Evolutionary conservation across 202 grass and related monocot species (phyloP).

Genomic region (Zizania palustris): DNA sequence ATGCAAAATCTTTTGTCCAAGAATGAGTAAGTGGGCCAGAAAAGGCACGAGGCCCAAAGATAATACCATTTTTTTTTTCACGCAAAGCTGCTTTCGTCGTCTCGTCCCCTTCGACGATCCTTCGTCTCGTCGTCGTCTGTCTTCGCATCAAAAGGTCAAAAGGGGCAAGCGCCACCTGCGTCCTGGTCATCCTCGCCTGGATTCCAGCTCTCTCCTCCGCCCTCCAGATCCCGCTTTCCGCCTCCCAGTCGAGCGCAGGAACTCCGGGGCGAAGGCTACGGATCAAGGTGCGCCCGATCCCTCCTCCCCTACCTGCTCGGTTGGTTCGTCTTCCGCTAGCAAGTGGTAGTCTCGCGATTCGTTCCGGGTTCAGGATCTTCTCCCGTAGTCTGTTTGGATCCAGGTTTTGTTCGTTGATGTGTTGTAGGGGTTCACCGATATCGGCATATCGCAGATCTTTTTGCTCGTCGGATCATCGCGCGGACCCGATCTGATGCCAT

Average conservation of each 20-base stretch:
- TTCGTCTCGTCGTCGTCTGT: neutral
- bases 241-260: neutral
- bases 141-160: neutral
- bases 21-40: no score
- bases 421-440: neutral
- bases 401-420: neutral
- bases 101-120: slow-evolving; percentile 11
- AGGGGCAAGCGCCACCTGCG: neutral
- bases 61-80: no score
- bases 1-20: no score
- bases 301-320: neutral
- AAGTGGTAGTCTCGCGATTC: neutral
- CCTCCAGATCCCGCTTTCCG: neutral
- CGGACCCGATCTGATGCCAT: neutral
- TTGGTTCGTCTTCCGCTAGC: neutral
- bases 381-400: neutral
- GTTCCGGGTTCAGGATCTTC: neutral
- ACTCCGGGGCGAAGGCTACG: neutral
- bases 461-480: neutral
- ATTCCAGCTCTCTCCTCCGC: neutral
- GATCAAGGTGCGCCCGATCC: neutral
- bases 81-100: neutral
- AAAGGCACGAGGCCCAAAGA: no score
- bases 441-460: neutral
- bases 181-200: slow-evolving; percentile 29